Percentiles rank a stretch among this genome's conserved stretches.
These are phyloP conservation scores for Penicillium sp. DNA, from an alignment of 2,329 filamentous ascomycete species.

Conservation along the genomic window DNA sequence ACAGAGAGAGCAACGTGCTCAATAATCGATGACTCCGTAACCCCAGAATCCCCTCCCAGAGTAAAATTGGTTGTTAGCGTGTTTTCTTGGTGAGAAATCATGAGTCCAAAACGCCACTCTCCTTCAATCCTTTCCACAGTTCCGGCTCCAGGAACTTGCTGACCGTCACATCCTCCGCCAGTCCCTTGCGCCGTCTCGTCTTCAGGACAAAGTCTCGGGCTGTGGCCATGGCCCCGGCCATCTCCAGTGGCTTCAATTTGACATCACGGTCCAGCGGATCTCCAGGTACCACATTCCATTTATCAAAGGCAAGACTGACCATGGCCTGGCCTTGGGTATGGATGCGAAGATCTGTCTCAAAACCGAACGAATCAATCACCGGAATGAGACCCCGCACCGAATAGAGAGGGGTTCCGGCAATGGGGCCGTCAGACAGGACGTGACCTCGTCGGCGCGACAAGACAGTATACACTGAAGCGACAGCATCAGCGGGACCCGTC, in stretches of 20 bases:
- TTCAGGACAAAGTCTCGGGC: conserved; percentile 96
- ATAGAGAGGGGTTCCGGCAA: conserved; percentile 92
- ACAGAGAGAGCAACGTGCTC: conserved; percentile 14
- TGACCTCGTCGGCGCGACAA: conserved; percentile 86
- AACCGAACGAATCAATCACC: conserved; percentile 96
- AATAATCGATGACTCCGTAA: conserved; percentile 14
- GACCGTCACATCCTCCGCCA: conserved; percentile 93
- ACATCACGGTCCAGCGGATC: conserved; percentile 90
- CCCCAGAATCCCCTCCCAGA: conserved; percentile 3
- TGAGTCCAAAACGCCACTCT: conserved; percentile 80
- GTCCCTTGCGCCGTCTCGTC: conserved; percentile 86
- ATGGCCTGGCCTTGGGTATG: conserved; percentile 92
- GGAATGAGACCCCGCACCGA: conserved; percentile 87
- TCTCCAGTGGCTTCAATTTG: conserved; percentile 78
- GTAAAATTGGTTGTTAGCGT: conserved; percentile 3
- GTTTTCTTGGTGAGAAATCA: conserved; percentile 19
- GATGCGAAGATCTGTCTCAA: conserved; percentile 95
- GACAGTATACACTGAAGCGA: conserved; percentile 87
- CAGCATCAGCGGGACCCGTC: conserved; percentile 86
- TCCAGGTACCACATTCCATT: conserved; percentile 93
- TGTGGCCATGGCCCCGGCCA: conserved; percentile 82
- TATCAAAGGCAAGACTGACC: conserved; percentile 89
- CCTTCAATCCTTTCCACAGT: conserved; percentile 82
- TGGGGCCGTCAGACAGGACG: conserved; percentile 88
- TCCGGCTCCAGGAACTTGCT: conserved; percentile 96